Conservation (phyloP, 805 yeast genomes). For the Ogataea parapolymorpha region DNA sequence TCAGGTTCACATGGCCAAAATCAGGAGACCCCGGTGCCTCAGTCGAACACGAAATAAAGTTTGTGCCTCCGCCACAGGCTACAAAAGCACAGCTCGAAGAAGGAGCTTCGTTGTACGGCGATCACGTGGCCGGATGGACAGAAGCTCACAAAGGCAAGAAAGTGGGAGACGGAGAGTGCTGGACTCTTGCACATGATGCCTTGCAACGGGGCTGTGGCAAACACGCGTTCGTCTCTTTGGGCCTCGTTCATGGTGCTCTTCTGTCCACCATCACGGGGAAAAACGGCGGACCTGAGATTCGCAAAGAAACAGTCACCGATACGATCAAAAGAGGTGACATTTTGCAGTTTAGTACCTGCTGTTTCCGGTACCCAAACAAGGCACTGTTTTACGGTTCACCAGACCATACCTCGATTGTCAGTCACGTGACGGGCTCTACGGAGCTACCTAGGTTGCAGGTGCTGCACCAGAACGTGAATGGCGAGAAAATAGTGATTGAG, state of each 20-base stretch:
- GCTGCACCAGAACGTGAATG: constrained; percentile 50
- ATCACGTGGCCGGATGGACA: constrained; percentile 53
- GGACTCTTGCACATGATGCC: constrained; percentile 59
- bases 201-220: constrained; percentile 52
- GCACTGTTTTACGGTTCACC: constrained; percentile 47
- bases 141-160: constrained; percentile 43
- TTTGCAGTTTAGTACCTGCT: constrained; percentile 43
- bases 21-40: constrained; percentile 22
- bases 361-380: constrained; percentile 35
- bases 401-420: constrained; percentile 47
- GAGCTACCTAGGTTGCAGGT: constrained; percentile 32
- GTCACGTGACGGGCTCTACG: constrained; percentile 28
- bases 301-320: constrained; percentile 33
- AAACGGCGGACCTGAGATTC: constrained; percentile 16
- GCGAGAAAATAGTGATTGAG: constrained; percentile 37
- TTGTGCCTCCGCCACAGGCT: constrained; percentile 42
- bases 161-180: constrained; percentile 58
- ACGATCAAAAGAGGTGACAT: constrained; percentile 53
- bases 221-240: constrained; percentile 52
- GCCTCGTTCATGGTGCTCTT: constrained; percentile 44
- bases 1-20: constrained; percentile 41
- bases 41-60: constrained; percentile 31
- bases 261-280: constrained; percentile 21
- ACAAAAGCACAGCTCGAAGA: constrained; percentile 34
- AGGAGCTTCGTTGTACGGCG: constrained; percentile 43